These are phyloP conservation scores for Diaporthe amygdali DNA, from an alignment of 2,329 filamentous ascomycete genomes.

Conservation along the genomic window DNA sequence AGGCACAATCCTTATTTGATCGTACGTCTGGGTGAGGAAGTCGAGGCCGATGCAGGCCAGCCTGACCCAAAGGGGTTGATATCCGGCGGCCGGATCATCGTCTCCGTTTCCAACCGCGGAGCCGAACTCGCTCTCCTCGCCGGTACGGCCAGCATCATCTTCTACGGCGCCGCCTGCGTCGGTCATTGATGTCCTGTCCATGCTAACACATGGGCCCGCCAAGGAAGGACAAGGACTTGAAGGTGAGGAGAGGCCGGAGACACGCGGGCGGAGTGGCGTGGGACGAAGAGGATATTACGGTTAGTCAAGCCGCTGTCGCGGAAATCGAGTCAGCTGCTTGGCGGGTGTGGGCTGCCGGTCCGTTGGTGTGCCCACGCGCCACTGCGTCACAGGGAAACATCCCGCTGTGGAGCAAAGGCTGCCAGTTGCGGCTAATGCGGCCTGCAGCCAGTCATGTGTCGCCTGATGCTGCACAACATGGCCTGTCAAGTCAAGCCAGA, in stretches of 20 bases:
- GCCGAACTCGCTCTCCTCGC: not conserved
- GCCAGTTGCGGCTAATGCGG: not conserved
- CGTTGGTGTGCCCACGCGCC: not conserved
- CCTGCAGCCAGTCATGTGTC: not conserved
- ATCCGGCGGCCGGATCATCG: not conserved
- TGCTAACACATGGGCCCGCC: constrained; percentile 19
- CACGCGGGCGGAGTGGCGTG: not conserved
- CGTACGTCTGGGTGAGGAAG: constrained; percentile 25
- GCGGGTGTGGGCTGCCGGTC: not conserved
- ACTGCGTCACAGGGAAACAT: not conserved
- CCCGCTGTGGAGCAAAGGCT: not conserved
- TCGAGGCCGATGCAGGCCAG: constrained; percentile 25
- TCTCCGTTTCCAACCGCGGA: not conserved
- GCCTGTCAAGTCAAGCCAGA: not conserved
- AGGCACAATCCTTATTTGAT: constrained; percentile 27
- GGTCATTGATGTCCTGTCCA: constrained; percentile 13
- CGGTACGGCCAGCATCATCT: not conserved
- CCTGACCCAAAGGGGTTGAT: constrained; percentile 26
- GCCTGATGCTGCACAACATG: constrained; percentile 2
- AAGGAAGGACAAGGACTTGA: not conserved
- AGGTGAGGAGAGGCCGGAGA: not conserved
- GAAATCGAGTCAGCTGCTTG: not conserved
- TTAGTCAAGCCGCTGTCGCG: not conserved
- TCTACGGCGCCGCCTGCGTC: not conserved
- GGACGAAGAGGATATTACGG: not conserved